Base-by-base conservation (phyloP, 169 alveolate genomes). In the Plasmodium sp. region DNA sequence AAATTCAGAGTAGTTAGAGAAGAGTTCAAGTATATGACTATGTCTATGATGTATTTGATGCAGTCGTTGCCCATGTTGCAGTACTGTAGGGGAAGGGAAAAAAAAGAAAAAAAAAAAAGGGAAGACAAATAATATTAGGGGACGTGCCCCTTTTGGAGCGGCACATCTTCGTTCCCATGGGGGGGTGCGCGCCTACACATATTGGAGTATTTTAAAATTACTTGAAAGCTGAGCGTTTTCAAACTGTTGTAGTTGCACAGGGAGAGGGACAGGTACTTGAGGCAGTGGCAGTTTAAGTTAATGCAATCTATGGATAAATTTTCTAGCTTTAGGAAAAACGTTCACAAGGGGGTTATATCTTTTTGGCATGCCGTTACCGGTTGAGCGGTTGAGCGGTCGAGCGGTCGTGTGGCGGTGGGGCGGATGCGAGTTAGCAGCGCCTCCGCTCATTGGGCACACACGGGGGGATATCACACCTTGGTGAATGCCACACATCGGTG, bases 221-320 rank as follows among this genome's bases (percentile, higher is more conserved):
- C 93, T 85, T 85, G 93, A 75, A 85, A 51, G 34, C 93, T 85
- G 77, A 85, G 72, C 39, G 84, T 75, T 75, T 85, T 85, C 75
- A 85, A 85, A 85, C 54, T 85, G 43, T 85, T 85, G 51, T 85
- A 85, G 67, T 85, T 85, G 54, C 93, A 85, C 54, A 85, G 41
- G 56, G 93, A 85, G 5, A 85, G 31, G 80, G 93, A 85, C 33
- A 85, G 33, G n/a, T 85, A 85, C 80, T 85, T 85, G 34, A 85
- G 71, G 79, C 81, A 85, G 67, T 85, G 85, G 16, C 27, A 48
- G 2, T 27, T 58, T 56, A 85, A 43, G 34, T 74, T 34, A 74
- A 51, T 85, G 43, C 93, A 85, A 54, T 85, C 93, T 75, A 85
- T 85, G 39, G 93, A 43, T 41, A 85, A 56, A 85, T 85, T 51